A percentile compares a stretch with the other conserved stretches of the same genome.
Evolutionary conservation across 805 yeast genomes (phyloP).

Genomic region (Candida peoriensis): DNA sequence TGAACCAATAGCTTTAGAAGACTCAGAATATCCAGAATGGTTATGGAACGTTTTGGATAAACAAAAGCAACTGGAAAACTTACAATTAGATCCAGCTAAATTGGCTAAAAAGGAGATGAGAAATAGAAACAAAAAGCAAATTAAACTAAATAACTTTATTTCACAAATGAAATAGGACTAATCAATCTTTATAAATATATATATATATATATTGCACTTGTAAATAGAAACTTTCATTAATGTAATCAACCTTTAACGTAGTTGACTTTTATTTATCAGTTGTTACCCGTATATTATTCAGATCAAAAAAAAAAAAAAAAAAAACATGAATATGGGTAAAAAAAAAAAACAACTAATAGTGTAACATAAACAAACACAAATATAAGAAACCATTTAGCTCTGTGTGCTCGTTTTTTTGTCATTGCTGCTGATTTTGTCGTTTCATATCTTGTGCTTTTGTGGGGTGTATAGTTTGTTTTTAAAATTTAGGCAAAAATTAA

Average conservation of each 20-base stretch:
- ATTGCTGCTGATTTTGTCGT: too few species aligned
- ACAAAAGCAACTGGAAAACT: conserved; percentile 49
- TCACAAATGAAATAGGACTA: conserved; percentile 32
- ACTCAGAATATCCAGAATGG: conserved; percentile 91
- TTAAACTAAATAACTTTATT: conserved; percentile 77
- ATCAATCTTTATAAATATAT: too few species aligned
- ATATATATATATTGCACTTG: too few species aligned
- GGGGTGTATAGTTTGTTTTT: too few species aligned
- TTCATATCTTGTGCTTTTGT: too few species aligned
- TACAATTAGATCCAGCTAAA: conserved; percentile 57
- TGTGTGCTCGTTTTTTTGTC: too few species aligned
- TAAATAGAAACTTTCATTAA: conserved; percentile 4
- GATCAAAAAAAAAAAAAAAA: too few species aligned
- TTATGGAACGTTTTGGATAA: conserved; percentile 80
- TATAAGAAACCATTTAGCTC: too few species aligned
- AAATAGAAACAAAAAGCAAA: conserved; percentile 58
- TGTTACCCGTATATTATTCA: background rate
- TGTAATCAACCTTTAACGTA: conserved; percentile 4
- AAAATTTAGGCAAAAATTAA: too few species aligned
- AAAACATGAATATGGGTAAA: too few species aligned
- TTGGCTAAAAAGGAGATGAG: conserved; percentile 68
- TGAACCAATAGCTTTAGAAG: conserved; percentile 85
- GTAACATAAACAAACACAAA: too few species aligned
- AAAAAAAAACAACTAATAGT: too few species aligned
- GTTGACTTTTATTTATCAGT: background rate